Conservation (phyloP, 192 early-diverging fungal species). For the Oehlia diaphana region DNA sequence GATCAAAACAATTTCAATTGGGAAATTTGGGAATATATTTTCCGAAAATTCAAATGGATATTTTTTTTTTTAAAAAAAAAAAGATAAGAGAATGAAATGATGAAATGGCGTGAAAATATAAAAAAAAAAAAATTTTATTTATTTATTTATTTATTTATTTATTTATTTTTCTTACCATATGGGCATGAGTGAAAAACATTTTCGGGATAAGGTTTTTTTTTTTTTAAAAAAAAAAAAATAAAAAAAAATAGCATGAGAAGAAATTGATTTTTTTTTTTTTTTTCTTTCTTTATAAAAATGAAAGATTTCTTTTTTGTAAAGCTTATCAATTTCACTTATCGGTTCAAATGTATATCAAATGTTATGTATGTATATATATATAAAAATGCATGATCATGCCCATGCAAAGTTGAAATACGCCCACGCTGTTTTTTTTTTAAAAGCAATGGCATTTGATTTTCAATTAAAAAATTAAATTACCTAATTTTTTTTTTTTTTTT, state of each 20-base stretch:
- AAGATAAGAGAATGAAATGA: not conserved
- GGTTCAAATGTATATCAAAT: no score
- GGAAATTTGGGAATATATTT: not conserved
- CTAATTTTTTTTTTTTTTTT: no score
- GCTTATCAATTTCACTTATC: not conserved
- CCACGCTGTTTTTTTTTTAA: not conserved
- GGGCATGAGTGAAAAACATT: not conserved
- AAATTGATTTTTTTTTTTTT: no score
- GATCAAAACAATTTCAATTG: not conserved
- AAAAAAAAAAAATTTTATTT: no score
- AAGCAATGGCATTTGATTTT: not conserved
- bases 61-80: not conserved
- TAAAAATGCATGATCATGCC: not conserved
- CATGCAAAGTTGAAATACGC: not conserved
- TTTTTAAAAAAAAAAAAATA: no score
- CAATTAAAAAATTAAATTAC: not conserved
- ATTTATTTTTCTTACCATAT: not conserved
- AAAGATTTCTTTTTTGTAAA: not conserved
- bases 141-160: no score
- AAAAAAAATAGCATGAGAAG: not conserved
- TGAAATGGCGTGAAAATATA: no score
- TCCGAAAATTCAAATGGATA: not conserved
- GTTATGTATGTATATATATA: no score
- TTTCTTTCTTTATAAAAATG: no score
- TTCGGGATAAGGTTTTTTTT: not conserved